Evolutionary conservation across 139 green algal species (phyloP).

Genomic region (Desmodesmus armatus): DNA sequence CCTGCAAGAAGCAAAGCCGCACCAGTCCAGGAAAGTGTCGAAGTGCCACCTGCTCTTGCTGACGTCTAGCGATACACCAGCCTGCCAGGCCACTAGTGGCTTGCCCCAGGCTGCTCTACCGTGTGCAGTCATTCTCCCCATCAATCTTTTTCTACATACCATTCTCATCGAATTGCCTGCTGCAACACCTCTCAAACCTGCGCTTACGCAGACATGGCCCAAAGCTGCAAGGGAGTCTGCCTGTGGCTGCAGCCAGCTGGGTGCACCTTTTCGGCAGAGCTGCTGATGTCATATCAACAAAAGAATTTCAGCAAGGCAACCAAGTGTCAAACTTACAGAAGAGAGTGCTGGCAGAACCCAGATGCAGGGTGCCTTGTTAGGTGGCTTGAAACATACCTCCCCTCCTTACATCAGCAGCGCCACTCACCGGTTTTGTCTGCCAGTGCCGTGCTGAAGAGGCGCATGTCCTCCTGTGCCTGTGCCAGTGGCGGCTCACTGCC

Average conservation of each 20-base stretch:
- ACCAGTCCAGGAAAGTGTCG: neutral
- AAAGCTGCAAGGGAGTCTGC: no score
- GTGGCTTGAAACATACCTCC: neutral
- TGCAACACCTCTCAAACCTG: no score
- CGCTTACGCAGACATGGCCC: no score
- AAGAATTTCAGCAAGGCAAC: neutral
- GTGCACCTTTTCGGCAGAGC: neutral
- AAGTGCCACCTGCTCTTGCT: neutral
- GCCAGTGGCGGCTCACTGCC: slow-evolving; percentile 10
- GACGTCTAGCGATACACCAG: neutral
- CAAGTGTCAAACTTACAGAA: neutral
- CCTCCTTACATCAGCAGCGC: no score
- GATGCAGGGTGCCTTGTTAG: neutral
- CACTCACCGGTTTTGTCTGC: slow-evolving; percentile 42
- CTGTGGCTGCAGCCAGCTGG: neutral
- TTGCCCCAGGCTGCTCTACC: no score
- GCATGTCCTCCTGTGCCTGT: slow-evolving; percentile 43
- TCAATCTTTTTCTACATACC: no score
- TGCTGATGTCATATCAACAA: neutral
- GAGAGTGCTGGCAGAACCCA: neutral
- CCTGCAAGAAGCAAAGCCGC: neutral
- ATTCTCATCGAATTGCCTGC: neutral
- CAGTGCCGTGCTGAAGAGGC: slow-evolving; percentile 30
- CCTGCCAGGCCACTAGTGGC: neutral
- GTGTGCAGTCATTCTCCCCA: no score